Base-by-base conservation (phyloP, 2,329 filamentous ascomycete species). In the Hymenoscyphus fructigenus region DNA sequence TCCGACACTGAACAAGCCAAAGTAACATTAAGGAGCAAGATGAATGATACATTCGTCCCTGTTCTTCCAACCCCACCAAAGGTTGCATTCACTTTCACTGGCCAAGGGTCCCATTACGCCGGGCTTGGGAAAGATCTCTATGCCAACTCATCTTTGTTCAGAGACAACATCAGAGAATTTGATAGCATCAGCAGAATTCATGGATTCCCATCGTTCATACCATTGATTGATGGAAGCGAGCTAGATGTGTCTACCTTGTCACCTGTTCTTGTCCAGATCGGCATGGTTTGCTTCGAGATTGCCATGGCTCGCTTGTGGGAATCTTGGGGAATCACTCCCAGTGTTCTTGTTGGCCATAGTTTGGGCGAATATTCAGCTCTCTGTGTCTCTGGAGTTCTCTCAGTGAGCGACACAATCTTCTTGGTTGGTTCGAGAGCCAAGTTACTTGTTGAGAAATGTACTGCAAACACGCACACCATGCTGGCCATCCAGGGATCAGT, bases 281-380 rank as follows among this genome's bases (percentile, higher is more conserved):
- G 80, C 1, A 73, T 85, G 7, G 78, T 77, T 55, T 82, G 80
- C 64, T 81, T 86, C 55, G 81, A 88, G 75, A 86, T 73, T 78
- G 84, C 85, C 2, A 76, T 87, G 17, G 82, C 82, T 5, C 80
- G 79, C 38, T 76, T 87, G 0, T 87, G 85, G 85, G 73, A 67
- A 20, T 83, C 82, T 2, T 85, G 83, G 82, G 84, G 83, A 38
- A 77, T 88, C 64, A 77, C 75, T 55, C 85, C 85, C 5, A 81
- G 83, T 23, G 84, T 79, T 14, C 84, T 87, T 0, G 73, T 87
- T 20, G 85, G 85, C 34, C 85, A 86, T 76, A 91, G 88, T 71
- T 79, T 92, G 23, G 89, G 89, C 61, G 89, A 92, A 75, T 91
- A 91, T 70, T 88, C 89, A 44, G 89, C 89, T 53, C 83, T 92